A percentile compares a stretch with the other conserved stretches of the same genome.
These are phyloP conservation scores for Rhodotorula sp. DNA, from an alignment of 1,284 basidiomycete species.

Conservation along the genomic window DNA sequence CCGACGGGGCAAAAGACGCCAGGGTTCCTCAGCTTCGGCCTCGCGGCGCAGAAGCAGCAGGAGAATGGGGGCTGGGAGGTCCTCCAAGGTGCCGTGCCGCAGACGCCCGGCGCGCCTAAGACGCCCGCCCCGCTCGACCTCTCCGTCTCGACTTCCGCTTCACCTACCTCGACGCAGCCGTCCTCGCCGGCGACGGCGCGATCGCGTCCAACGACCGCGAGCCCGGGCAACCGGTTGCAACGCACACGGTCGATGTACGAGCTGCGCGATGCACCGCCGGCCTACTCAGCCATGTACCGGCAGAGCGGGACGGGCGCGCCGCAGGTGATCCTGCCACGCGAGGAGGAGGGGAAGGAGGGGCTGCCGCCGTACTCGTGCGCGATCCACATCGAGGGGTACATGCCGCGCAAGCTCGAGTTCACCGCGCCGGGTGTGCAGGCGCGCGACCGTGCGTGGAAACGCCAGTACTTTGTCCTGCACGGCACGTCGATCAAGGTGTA, in stretches of 20 bases:
- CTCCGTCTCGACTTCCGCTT: background rate
- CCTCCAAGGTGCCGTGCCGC: background rate
- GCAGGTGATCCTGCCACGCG: conserved; percentile 51
- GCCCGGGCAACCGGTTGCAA: conserved; percentile 42
- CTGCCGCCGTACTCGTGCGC: conserved; percentile 81
- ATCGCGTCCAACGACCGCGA: background rate
- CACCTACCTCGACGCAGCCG: conserved; percentile 2
- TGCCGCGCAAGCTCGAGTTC: conserved; percentile 97
- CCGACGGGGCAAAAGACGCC: conserved; percentile 20
- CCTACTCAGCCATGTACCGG: conserved; percentile 52
- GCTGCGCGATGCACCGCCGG: conserved; percentile 51
- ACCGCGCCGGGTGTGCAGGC: conserved; percentile 78
- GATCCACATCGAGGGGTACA: conserved; percentile 80
- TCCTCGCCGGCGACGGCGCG: conserved; percentile 9
- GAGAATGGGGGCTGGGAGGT: background rate
- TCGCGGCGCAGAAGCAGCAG: background rate
- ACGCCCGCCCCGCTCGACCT: conserved; percentile 8
- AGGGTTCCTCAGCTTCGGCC: conserved; percentile 28
- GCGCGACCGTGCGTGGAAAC: conserved; percentile 86
- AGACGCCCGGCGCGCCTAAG: background rate
- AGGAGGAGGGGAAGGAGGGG: conserved; percentile 76
- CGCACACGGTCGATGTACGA: conserved; percentile 55
- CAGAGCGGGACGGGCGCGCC: conserved; percentile 40
- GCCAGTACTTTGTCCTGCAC: conserved; percentile 85
- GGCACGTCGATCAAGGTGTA: conserved; percentile 88